Evolutionary conservation across 805 yeast species (phyloP).

Genomic region (Starmerella etchellsii): DNA sequence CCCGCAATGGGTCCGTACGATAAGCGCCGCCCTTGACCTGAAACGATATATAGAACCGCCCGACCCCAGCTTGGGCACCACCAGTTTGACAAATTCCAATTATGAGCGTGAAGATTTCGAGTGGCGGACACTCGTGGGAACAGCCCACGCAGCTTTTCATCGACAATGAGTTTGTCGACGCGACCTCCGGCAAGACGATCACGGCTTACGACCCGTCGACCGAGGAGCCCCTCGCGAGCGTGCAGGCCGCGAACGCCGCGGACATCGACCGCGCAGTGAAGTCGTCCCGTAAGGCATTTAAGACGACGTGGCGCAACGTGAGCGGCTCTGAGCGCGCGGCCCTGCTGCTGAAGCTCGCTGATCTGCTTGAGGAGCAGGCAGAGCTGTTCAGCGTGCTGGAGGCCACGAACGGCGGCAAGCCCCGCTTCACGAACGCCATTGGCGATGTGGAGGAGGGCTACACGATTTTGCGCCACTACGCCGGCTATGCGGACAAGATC

Average conservation of each 20-base stretch:
- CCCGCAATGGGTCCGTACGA: too few species aligned
- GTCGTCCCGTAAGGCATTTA: conserved; percentile 64
- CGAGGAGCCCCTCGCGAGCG: conserved; percentile 53
- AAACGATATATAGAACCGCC: too few species aligned
- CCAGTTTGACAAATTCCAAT: not conserved
- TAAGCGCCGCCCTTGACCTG: too few species aligned
- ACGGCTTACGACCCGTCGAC: conserved; percentile 58
- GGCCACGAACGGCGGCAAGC: conserved; percentile 81
- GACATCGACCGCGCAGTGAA: conserved; percentile 78
- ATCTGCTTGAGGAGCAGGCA: conserved; percentile 55
- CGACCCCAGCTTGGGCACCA: not conserved
- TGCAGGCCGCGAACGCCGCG: conserved; percentile 62
- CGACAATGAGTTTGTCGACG: conserved; percentile 45
- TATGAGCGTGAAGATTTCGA: conserved; percentile 19
- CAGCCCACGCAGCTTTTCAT: conserved; percentile 79
- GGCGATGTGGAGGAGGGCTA: conserved; percentile 66
- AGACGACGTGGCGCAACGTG: conserved; percentile 55
- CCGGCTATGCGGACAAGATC: conserved; percentile 85
- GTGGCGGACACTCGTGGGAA: conserved; percentile 46
- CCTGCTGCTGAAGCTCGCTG: conserved; percentile 60
- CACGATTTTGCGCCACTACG: conserved; percentile 65
- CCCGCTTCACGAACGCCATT: conserved; percentile 42
- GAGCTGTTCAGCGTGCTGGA: conserved; percentile 70
- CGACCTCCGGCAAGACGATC: conserved; percentile 47
- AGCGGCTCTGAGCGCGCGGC: conserved; percentile 60